These are phyloP conservation scores for Aspergillus ustus DNA, from an alignment of 2,329 filamentous ascomycete genomes.

Conservation along the genomic window DNA sequence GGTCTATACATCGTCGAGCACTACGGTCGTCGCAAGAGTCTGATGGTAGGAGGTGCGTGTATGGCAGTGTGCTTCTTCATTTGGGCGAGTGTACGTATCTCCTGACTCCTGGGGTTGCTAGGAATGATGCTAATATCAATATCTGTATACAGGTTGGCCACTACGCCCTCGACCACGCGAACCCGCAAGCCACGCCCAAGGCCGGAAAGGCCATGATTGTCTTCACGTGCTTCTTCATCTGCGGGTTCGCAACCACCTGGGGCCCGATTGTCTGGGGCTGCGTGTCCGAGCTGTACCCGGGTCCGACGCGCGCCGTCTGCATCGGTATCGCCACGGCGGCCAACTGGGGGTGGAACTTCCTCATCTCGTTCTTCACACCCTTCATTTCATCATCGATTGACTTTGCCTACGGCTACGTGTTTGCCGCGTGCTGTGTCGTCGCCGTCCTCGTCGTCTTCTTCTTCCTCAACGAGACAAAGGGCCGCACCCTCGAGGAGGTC, in stretches of 20 bases:
- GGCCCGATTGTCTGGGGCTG: conserved; percentile 61
- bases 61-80: conserved; percentile 65
- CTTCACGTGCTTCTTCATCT: conserved; percentile 75
- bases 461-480: conserved; percentile 76
- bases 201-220: conserved; percentile 73
- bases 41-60: conserved; percentile 71
- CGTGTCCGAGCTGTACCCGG: conserved; percentile 51
- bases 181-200: conserved; percentile 50
- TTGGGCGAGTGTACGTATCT: conserved; percentile 56
- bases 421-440: conserved; percentile 72
- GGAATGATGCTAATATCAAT: background rate
- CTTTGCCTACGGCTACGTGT: conserved; percentile 78
- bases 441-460: conserved; percentile 73
- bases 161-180: conserved; percentile 42
- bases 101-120: background rate
- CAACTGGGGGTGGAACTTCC: conserved; percentile 80
- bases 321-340: conserved; percentile 77
- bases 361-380: conserved; percentile 78
- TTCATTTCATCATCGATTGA: conserved; percentile 76
- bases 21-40: conserved; percentile 69
- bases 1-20: conserved; percentile 73
- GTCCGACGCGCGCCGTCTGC: conserved; percentile 67
- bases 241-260: conserved; percentile 73
- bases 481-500: conserved; percentile 76
- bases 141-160: conserved; percentile 49